These are phyloP conservation scores for Candida chilensis DNA, from an alignment of 805 yeast genomes.

Conservation along the genomic window DNA sequence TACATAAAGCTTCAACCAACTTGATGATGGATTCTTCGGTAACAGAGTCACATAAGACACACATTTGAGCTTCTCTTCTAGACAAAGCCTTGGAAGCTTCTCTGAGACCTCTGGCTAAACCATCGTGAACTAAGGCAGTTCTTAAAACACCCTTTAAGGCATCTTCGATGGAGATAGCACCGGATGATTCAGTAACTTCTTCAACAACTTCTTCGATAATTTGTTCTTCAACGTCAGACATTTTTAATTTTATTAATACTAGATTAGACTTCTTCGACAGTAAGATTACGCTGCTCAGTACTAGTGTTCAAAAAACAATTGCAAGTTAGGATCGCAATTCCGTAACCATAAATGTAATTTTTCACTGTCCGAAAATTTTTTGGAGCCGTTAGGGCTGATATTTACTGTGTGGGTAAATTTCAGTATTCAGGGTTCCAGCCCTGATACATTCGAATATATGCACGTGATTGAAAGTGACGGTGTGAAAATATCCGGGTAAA, in stretches of 20 bases:
- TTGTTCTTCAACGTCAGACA: conserved; percentile 94
- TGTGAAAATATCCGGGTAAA: too few species aligned
- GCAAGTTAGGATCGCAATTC: too few species aligned
- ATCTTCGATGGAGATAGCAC: conserved; percentile 93
- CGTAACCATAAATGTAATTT: too few species aligned
- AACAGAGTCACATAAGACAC: conserved; percentile 96
- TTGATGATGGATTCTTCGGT: conserved; percentile 95
- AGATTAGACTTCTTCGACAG: conserved; percentile 68
- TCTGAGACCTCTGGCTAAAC: conserved; percentile 99
- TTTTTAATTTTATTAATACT: conserved; percentile 17
- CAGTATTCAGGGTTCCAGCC: too few species aligned
- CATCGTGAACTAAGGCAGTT: conserved; percentile 97
- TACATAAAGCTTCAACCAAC: conserved; percentile 98
- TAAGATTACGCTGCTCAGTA: conserved; percentile 45
- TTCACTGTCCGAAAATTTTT: conserved; percentile 10
- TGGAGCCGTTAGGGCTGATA: too few species aligned
- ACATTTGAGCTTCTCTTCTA: conserved; percentile 95
- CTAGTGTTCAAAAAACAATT: conserved; percentile 8
- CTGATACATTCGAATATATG: too few species aligned
- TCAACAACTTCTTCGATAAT: conserved; percentile 76
- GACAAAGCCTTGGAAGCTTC: conserved; percentile 99
- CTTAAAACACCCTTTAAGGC: conserved; percentile 97
- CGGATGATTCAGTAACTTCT: conserved; percentile 79
- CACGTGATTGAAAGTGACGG: too few species aligned
- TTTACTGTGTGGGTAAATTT: too few species aligned